Conservation (phyloP, 2,329 filamentous ascomycete species). For the Helminthosporium solani region DNA sequence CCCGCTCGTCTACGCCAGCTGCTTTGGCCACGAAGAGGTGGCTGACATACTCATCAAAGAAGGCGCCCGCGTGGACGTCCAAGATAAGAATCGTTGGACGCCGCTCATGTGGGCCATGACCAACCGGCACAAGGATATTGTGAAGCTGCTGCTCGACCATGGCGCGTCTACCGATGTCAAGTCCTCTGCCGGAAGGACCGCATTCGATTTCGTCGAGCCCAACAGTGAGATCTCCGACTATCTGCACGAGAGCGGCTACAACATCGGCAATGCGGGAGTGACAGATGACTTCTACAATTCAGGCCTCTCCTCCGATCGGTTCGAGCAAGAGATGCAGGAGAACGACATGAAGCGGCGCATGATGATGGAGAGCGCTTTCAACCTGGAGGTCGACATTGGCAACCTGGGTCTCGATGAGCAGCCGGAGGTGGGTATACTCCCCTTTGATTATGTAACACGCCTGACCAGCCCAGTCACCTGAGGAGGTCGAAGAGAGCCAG, state of each 20-base stretch:
- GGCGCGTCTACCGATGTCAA: slow-evolving; percentile 95
- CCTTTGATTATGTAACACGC: slow-evolving; percentile 17
- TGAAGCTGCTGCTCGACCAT: slow-evolving; percentile 87
- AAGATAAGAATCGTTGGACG: slow-evolving; percentile 96
- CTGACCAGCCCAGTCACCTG: slow-evolving; percentile 44
- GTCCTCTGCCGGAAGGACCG: slow-evolving; percentile 88
- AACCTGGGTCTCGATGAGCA: slow-evolving; percentile 96
- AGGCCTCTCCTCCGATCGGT: slow-evolving; percentile 87
- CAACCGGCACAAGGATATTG: slow-evolving; percentile 93
- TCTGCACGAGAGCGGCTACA: slow-evolving; percentile 90
- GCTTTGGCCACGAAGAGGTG: slow-evolving; percentile 91
- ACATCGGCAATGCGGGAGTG: slow-evolving; percentile 76
- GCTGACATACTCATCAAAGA: slow-evolving; percentile 81
- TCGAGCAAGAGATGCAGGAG: slow-evolving; percentile 96
- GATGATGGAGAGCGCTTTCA: slow-evolving; percentile 99
- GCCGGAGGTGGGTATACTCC: slow-evolving; percentile 67
- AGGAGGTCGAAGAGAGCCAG: slow-evolving; percentile 84
- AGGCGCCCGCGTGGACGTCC: slow-evolving; percentile 84
- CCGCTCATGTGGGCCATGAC: slow-evolving; percentile 99
- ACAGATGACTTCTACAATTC: slow-evolving; percentile 91
- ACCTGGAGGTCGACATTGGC: slow-evolving; percentile 92
- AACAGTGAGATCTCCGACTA: slow-evolving; percentile 97
- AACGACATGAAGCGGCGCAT: slow-evolving; percentile 93
- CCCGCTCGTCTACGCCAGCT: slow-evolving; percentile 96
- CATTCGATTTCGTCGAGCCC: slow-evolving; percentile 91